Base-by-base conservation (phyloP, 1,284 basidiomycete species). In the Coniferiporia weirii region DNA sequence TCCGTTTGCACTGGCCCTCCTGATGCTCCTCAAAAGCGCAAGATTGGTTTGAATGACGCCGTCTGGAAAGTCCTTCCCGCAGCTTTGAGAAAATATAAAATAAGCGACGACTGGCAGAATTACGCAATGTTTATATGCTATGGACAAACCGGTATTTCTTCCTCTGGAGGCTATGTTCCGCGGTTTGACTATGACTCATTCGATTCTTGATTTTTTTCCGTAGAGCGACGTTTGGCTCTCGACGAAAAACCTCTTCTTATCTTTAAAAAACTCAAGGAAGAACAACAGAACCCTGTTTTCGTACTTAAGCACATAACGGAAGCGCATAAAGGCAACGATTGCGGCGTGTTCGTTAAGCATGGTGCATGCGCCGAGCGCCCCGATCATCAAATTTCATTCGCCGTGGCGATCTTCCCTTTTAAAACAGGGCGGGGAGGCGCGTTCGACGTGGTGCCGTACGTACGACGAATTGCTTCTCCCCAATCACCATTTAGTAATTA, bases 91-190 rank as follows among this genome's bases (percentile, higher is more conserved):
- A 84, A 84, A 72, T 85, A 84, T 71, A 81, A 81, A 66, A 84
- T 85, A 70, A 68, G 78, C 47, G 79, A 79, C 66, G 82, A 85
- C 69, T 85, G 82, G 81, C 75, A 76, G 66, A 71, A 78, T 64
- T 85, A 84, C 71, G 83, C 81, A 5, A 71, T 85, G 63, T 84
- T 85, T 69, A 83, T 85, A 62, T 82, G 81, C 64, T 83, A 80
- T 65, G 81, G 78, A 15, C 77, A 75, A 62, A 81, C 77, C 2
- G 76, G 78, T 76, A 61, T 66, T 67, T 40, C 12, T 40, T 15
- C 12, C 12, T 38, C 36, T 7, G 12, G 12, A 38, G 12, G 36
- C 12, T 13, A 7, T 10, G 22, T 20, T 47, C 27, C 27, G 4
- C 9, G n/a, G 8, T 17, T 17, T 3, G 15, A 13, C 17, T 1